A percentile compares a stretch with the other conserved stretches of the same genome.
Evolutionary conservation across 2,329 filamentous ascomycete species (phyloP).

Genomic region (Sporothrix brasiliensis): DNA sequence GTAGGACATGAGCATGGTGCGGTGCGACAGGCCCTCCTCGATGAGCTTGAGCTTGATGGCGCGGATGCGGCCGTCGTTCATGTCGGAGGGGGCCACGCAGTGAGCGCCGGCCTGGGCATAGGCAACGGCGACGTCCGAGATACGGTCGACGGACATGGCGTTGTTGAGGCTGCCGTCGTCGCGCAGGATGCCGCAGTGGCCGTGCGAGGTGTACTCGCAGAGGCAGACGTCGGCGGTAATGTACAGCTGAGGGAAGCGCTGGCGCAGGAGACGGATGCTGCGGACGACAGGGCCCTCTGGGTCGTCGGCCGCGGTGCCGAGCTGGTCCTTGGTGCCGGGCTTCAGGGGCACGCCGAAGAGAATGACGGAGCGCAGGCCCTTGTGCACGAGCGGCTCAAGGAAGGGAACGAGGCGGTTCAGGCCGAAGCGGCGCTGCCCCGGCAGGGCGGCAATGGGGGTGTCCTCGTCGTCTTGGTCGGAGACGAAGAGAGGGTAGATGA

Average conservation of each 20-base stretch:
- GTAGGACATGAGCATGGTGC: conserved; percentile 94
- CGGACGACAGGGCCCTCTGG: conserved; percentile 89
- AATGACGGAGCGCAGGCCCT: conserved; percentile 90
- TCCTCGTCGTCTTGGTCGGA: conserved; percentile 94
- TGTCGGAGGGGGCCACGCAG: conserved; percentile 95
- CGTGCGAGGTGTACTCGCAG: conserved; percentile 97
- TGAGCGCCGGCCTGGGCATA: conserved; percentile 96
- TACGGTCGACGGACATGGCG: conserved; percentile 85
- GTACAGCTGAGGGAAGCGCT: conserved; percentile 86
- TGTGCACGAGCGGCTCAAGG: conserved; percentile 81
- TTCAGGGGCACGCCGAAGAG: conserved; percentile 91
- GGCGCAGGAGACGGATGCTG: conserved; percentile 79
- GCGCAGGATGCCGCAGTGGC: conserved; percentile 92
- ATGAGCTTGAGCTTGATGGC: conserved; percentile 98
- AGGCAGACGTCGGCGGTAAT: conserved; percentile 93
- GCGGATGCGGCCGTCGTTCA: conserved; percentile 97
- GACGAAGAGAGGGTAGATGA: conserved; percentile 96
- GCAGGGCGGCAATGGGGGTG: conserved; percentile 84
- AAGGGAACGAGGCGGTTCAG: conserved; percentile 84
- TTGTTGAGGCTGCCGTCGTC: conserved; percentile 95
- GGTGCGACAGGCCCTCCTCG: conserved; percentile 89
- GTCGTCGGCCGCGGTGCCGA: conserved; percentile 91
- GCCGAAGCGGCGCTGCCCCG: conserved; percentile 85
- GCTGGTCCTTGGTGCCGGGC: conserved; percentile 80
- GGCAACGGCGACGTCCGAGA: conserved; percentile 95